Conservation (phyloP, 2,329 filamentous ascomycete species). For the Orbilia javanica region DNA sequence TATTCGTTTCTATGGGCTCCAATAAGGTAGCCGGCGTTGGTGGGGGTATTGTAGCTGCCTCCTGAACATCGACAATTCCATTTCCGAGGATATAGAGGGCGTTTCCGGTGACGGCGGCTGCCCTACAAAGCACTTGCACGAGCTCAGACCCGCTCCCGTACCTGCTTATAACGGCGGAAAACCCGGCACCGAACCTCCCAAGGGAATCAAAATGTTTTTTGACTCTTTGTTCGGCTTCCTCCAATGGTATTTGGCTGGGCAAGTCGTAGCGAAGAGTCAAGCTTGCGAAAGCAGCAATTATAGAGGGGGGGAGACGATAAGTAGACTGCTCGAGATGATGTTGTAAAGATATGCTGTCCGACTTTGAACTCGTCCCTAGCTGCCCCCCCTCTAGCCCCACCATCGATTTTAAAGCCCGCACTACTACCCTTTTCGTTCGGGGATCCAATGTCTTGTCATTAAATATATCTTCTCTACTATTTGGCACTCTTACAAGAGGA, state of each 20-base stretch:
- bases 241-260: conserved; percentile 64
- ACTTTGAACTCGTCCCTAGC: conserved; percentile 74
- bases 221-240: conserved; percentile 76
- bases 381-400: conserved; percentile 73
- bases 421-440: conserved; percentile 84
- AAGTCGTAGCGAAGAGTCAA: conserved; percentile 79
- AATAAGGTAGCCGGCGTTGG: conserved; percentile 61
- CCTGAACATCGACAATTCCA: conserved; percentile 69
- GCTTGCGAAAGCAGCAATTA: conserved; percentile 76
- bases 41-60: conserved; percentile 47
- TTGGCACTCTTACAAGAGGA: conserved; percentile 79
- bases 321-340: conserved; percentile 67
- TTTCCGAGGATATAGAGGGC: conserved; percentile 88
- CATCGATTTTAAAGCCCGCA: conserved; percentile 94
- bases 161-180: conserved; percentile 89
- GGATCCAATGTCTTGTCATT: conserved; percentile 79
- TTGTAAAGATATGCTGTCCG: conserved; percentile 71
- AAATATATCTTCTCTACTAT: conserved; percentile 92
- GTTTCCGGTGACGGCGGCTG: conserved; percentile 84
- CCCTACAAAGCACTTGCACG: conserved; percentile 89
- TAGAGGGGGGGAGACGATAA: conserved; percentile 76
- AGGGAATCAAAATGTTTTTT: conserved; percentile 86
- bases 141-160: conserved; percentile 93
- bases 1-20: neutral
- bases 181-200: conserved; percentile 87